Conservation (phyloP, 1,284 basidiomycete genomes). For the Leccinum fallax region DNA sequence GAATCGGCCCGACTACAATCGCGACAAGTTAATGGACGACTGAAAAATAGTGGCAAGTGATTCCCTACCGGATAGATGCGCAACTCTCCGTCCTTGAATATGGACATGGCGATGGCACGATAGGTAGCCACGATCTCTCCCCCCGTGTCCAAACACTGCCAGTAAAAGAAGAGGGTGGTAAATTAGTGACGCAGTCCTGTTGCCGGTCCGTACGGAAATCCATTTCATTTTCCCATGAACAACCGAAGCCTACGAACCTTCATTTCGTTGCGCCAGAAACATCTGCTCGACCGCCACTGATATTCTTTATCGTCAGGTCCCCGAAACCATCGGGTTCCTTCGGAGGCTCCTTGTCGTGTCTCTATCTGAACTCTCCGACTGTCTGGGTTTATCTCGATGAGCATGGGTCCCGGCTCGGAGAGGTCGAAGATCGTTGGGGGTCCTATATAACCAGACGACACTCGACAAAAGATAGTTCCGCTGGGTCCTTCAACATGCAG, state of each 20-base stretch:
- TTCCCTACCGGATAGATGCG: constrained; percentile 28
- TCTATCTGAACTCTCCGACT: constrained; percentile 10
- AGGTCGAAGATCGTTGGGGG: constrained; percentile 13
- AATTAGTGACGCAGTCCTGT: neutral
- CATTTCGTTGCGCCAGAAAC: constrained; percentile 26
- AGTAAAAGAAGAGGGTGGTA: neutral
- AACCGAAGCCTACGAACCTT: constrained; percentile 16
- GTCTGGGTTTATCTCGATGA: constrained; percentile 21
- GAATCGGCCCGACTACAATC: constrained; percentile 22
- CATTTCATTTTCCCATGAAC: neutral
- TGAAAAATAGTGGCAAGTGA: neutral
- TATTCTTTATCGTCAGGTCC: constrained; percentile 28
- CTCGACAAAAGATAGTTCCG: constrained; percentile 22
- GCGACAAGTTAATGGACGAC: neutral
- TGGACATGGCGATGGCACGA: constrained; percentile 26
- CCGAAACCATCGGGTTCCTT: constrained; percentile 24
- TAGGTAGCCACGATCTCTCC: constrained; percentile 32
- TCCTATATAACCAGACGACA: constrained; percentile 26
- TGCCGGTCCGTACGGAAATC: neutral
- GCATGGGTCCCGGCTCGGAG: constrained; percentile 4
- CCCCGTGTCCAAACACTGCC: constrained; percentile 23
- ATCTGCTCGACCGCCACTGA: constrained; percentile 19
- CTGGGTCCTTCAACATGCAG: constrained; percentile 20
- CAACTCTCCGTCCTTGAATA: constrained; percentile 32
- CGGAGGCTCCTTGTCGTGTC: constrained; percentile 12